A percentile compares a stretch with the other conserved stretches of the same genome.
These are phyloP conservation scores for Botryosphaeria agaves DNA, from an alignment of 2,329 filamentous ascomycete species.

Conservation along the genomic window DNA sequence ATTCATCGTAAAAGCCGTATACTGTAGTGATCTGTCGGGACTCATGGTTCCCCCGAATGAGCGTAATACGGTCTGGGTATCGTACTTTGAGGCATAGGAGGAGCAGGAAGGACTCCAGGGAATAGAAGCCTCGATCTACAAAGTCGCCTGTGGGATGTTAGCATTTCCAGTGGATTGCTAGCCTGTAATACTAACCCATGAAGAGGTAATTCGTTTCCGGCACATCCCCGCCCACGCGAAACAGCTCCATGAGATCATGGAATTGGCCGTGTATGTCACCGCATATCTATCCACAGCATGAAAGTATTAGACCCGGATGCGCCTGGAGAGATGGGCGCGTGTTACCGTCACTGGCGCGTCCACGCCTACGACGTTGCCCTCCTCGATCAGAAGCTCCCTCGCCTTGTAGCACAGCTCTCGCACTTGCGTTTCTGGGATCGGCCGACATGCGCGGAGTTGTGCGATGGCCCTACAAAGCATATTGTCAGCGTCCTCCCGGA, in stretches of 20 bases:
- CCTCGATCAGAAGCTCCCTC: slow-evolving; percentile 86
- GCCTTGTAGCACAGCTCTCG: slow-evolving; percentile 96
- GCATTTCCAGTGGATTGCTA: neutral
- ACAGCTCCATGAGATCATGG: slow-evolving; percentile 92
- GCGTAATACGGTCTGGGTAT: slow-evolving; percentile 91
- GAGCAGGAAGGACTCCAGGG: slow-evolving; percentile 88
- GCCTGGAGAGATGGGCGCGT: no score
- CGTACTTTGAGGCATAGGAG: slow-evolving; percentile 92
- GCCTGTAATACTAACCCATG: slow-evolving; percentile 80
- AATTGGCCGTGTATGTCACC: slow-evolving; percentile 96
- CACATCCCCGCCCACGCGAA: slow-evolving; percentile 81
- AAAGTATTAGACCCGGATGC: neutral
- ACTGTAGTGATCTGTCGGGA: slow-evolving; percentile 94
- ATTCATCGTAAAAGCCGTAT: slow-evolving; percentile 97
- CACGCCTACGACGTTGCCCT: slow-evolving; percentile 92
- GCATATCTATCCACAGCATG: neutral
- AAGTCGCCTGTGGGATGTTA: slow-evolving; percentile 55
- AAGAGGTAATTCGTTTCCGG: slow-evolving; percentile 95
- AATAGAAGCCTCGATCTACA: slow-evolving; percentile 96
- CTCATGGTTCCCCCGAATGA: slow-evolving; percentile 91
- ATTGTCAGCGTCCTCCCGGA: slow-evolving; percentile 5
- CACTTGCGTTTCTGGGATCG: slow-evolving; percentile 89
- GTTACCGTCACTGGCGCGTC: slow-evolving; percentile 88
- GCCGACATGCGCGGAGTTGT: slow-evolving; percentile 85
- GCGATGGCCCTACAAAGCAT: slow-evolving; percentile 69